phyloP scores from a whole-genome alignment of 257 asterid genomes.

The Cordia subcordata region DNA sequence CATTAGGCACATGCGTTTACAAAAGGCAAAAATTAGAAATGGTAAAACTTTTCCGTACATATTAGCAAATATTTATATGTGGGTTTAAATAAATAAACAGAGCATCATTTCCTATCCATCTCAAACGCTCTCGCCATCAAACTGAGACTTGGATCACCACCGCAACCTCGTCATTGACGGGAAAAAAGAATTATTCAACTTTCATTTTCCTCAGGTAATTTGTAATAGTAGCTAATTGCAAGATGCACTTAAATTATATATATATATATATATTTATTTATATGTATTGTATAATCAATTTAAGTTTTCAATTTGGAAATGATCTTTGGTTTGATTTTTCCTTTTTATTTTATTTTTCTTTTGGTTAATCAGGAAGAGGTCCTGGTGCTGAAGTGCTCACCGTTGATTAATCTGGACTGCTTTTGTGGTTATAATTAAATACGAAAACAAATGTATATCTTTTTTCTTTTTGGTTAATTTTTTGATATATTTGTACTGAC shows the following conservation, averaged over 20 bases:
- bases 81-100: not conserved
- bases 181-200: not conserved
- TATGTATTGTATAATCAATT: not conserved
- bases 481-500: constrained; percentile 11
- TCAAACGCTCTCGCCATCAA: not conserved
- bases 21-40: too few species aligned
- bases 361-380: constrained; percentile 16
- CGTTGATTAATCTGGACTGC: constrained; percentile 6
- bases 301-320: not conserved
- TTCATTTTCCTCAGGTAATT: not conserved
- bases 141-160: not conserved
- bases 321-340: not conserved
- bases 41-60: not conserved
- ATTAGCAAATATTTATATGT: too few species aligned
- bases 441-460: constrained; percentile 11
- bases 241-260: too few species aligned
- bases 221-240: too few species aligned
- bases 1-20: too few species aligned
- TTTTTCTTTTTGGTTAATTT: not conserved
- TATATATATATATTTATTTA: too few species aligned
- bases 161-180: not conserved
- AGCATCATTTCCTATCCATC: not conserved
- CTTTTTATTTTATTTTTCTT: constrained; percentile 2
- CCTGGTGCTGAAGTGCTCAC: constrained; percentile 8
- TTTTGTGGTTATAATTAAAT: constrained; percentile 7